Percentiles rank a stretch among this genome's conserved stretches.
These are phyloP conservation scores for Plasmodium malariae DNA, from an alignment of 169 alveolate species.

Conservation along the genomic window DNA sequence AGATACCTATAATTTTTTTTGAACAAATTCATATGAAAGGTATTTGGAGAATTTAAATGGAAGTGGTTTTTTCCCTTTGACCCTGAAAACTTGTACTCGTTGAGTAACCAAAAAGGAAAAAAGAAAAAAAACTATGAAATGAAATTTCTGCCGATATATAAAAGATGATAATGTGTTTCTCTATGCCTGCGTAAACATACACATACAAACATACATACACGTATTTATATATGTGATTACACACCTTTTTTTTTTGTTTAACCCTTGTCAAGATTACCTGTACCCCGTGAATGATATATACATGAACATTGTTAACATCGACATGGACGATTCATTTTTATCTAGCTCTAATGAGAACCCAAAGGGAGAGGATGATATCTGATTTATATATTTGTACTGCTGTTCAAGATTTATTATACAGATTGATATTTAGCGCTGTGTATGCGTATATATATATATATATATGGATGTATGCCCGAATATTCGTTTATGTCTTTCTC, in stretches of 20 bases:
- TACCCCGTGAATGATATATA: conserved; percentile 61
- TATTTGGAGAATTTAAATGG: conserved; percentile 66
- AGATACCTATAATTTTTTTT: neutral
- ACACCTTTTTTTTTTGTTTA: neutral
- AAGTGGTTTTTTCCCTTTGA: conserved; percentile 63
- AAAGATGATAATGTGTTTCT: no score
- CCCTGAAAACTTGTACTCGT: conserved; percentile 22
- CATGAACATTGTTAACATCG: conserved; percentile 48
- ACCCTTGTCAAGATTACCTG: conserved; percentile 8
- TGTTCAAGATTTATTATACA: no score
- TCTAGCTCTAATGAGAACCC: conserved; percentile 9
- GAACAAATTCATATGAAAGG: conserved; percentile 12
- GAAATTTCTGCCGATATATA: no score
- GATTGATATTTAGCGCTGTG: no score
- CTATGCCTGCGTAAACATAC: no score
- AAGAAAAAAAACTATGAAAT: no score
- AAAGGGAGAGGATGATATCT: conserved; percentile 33
- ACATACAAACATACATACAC: neutral
- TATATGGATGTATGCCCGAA: no score
- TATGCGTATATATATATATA: no score
- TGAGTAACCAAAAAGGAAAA: no score
- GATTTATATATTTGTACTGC: no score
- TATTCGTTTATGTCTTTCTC: no score
- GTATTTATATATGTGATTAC: neutral
- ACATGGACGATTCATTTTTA: conserved; percentile 49